Evolutionary conservation across 129 eudicot genomes (phyloP), one percentile per base, ranked within the genome.

Genomic region (Pulicaria dysenterica): DNA sequence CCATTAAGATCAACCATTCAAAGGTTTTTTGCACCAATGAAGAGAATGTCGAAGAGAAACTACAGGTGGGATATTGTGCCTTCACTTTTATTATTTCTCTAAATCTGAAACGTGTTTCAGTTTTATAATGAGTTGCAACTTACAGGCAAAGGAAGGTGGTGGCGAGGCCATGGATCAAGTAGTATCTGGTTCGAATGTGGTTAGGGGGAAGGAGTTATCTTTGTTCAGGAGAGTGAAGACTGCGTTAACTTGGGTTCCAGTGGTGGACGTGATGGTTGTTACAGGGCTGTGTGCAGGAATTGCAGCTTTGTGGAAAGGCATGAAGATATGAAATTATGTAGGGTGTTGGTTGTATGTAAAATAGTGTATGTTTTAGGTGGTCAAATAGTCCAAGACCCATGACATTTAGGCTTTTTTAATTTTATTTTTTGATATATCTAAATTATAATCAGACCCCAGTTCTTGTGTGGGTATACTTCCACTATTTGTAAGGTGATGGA

Each of bases 281-380:
- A 48, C 81, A 10, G 80, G 89, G 42, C 24, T 90, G 63, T 40
- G 75, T 9, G 73, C 79, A 38, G 76, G 82, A 8, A 67, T 57
- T 16, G 36, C 74, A 38, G 80, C 84, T 47, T 31, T 84, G 10
- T 78, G 75, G 83, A 82, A 64, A 34, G 43, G 77, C 58, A 8
- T 57, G 36, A 43, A 24, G 8, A 65, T 3, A 3, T 54, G 58
- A 75, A 43, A 41, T 56, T 36, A 19, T 66, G 79, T 50, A 55
- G 64, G 51, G 17, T 31, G 64, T 8, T 53, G 16, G 51, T 38
- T 56, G 50, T 56, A 49, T 46, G 56, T 45, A 60, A 40, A 31
- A 15, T 5, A 34, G 19, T 41, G 10, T 59, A 50, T 5, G 57
- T 37, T 75, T 54, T 65, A 55, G 57, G 56, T 24, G 11, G 14